Percentiles rank a stretch among this genome's conserved stretches.
These are phyloP conservation scores for Epichloe gansuensis DNA, from an alignment of 2,329 filamentous ascomycete species.

Conservation along the genomic window DNA sequence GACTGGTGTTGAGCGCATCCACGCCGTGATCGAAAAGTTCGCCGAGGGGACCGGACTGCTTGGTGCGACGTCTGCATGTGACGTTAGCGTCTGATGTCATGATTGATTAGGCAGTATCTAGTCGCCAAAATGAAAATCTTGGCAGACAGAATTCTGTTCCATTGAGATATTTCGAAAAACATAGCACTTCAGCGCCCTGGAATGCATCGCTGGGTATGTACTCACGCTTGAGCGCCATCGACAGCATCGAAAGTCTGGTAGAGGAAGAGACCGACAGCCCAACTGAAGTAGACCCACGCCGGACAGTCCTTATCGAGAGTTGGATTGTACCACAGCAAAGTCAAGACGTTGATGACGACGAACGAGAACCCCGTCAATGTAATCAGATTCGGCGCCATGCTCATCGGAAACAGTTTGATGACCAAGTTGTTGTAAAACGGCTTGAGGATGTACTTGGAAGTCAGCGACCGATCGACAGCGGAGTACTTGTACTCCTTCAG, in stretches of 20 bases:
- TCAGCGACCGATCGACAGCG: constrained; percentile 75
- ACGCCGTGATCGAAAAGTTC: constrained; percentile 97
- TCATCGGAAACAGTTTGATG: constrained; percentile 89
- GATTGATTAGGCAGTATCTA: neutral
- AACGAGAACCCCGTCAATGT: constrained; percentile 86
- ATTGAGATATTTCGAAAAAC: neutral
- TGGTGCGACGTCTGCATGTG: constrained; percentile 59
- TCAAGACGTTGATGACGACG: constrained; percentile 78
- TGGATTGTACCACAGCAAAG: constrained; percentile 93
- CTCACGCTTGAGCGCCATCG: constrained; percentile 84
- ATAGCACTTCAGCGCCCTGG: neutral
- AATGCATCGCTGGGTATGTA: constrained; percentile 12
- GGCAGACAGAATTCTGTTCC: neutral
- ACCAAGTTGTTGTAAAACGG: constrained; percentile 94
- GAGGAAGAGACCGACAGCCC: constrained; percentile 79
- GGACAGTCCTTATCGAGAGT: constrained; percentile 88
- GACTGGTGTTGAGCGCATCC: constrained; percentile 89
- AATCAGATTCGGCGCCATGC: constrained; percentile 83
- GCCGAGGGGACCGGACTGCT: constrained; percentile 83
- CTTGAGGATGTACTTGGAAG: constrained; percentile 89
- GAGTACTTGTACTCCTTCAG: constrained; percentile 95
- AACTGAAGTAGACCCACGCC: constrained; percentile 86
- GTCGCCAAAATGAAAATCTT: neutral
- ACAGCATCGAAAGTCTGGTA: constrained; percentile 99
- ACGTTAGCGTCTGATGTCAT: constrained; percentile 1